phyloP scores from a whole-genome alignment of 805 yeast species.

The Kuraishia molischiana region DNA sequence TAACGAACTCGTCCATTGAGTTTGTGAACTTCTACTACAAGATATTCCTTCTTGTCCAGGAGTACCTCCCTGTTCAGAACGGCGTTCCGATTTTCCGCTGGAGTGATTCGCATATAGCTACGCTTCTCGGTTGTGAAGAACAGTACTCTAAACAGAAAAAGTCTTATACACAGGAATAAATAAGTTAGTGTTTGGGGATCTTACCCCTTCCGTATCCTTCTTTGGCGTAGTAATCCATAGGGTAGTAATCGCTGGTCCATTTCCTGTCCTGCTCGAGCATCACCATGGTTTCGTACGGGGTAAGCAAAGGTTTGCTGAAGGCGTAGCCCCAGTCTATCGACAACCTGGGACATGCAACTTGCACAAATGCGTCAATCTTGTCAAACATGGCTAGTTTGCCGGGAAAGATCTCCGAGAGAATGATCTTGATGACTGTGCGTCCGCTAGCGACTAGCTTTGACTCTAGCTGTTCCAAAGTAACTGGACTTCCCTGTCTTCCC shows the following conservation, averaged over 20 bases:
- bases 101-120: conserved; percentile 52
- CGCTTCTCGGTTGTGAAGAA: conserved; percentile 60
- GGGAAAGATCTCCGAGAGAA: conserved; percentile 89
- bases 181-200: conserved; percentile 42
- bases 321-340: conserved; percentile 99
- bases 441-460: conserved; percentile 41
- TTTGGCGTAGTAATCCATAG: conserved; percentile 90
- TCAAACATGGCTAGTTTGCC: conserved; percentile 86
- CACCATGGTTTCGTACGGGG: conserved; percentile 96
- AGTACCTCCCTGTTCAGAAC: conserved; percentile 23
- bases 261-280: conserved; percentile 62
- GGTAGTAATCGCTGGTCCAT: conserved; percentile 63
- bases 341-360: conserved; percentile 93
- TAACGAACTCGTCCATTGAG: conserved; percentile 35
- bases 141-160: conserved; percentile 13
- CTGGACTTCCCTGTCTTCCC: conserved; percentile 89
- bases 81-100: conserved; percentile 32
- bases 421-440: conserved; percentile 65
- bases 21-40: conserved; percentile 39
- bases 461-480: conserved; percentile 64
- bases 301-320: conserved; percentile 78
- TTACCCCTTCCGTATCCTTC: conserved; percentile 91
- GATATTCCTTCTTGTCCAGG: conserved; percentile 24
- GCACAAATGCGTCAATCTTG: conserved; percentile 90
- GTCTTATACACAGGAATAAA: conserved; percentile 3